These are phyloP conservation scores for Kuraishia cidri DNA, from an alignment of 805 yeast genomes.

Conservation along the genomic window DNA sequence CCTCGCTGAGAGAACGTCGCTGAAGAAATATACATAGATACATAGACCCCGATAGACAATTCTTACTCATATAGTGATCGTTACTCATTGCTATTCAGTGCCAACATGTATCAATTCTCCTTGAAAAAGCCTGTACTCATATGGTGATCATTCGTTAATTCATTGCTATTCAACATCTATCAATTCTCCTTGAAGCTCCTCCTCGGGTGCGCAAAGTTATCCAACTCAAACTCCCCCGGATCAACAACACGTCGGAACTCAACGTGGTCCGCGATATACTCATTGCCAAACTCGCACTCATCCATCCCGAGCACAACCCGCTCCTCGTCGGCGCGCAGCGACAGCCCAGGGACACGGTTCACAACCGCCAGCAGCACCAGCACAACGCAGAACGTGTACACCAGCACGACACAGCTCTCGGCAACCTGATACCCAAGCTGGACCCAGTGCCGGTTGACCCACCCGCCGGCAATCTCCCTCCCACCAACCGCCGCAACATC, in stretches of 20 bases:
- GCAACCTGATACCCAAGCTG: slow-evolving; percentile 68
- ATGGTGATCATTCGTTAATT: no score
- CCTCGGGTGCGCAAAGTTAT: no score
- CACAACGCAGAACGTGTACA: slow-evolving; percentile 59
- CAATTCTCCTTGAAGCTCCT: no score
- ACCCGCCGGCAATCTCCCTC: slow-evolving; percentile 70
- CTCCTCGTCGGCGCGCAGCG: slow-evolving; percentile 65
- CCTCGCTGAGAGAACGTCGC: slow-evolving; percentile 1
- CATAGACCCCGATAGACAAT: no score
- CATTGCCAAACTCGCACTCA: slow-evolving; percentile 78
- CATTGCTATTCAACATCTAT: no score
- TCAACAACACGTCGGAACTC: slow-evolving; percentile 80
- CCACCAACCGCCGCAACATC: slow-evolving; percentile 58
- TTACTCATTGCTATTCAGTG: no score
- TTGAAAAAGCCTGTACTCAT: no score
- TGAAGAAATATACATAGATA: not conserved
- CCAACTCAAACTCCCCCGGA: slow-evolving; percentile 11
- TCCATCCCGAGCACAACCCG: slow-evolving; percentile 70
- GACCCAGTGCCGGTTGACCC: slow-evolving; percentile 78
- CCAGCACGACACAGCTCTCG: slow-evolving; percentile 33
- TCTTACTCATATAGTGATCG: no score
- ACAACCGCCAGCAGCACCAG: slow-evolving; percentile 52
- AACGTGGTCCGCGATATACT: slow-evolving; percentile 85
- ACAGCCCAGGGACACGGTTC: slow-evolving; percentile 68
- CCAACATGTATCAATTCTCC: no score